Percentiles rank a stretch among this genome's conserved stretches.
Conservation (phyloP, 1,139 yeast genomes). For the Lodderomyces beijingensis region DNA sequence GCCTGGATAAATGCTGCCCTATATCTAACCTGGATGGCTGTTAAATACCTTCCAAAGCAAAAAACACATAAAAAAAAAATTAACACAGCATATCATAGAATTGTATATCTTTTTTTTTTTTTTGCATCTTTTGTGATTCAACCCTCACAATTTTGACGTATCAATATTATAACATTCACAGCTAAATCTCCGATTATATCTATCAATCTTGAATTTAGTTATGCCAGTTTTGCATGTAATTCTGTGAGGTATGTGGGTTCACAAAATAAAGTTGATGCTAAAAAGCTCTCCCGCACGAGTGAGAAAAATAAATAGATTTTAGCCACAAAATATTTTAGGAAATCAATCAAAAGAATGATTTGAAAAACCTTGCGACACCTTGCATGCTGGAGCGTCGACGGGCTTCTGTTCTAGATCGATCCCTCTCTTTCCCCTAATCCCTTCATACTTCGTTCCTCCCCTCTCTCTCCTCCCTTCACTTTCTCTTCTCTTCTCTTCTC, state of each 20-base stretch:
- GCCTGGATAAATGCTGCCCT: no score
- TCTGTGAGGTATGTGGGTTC: no score
- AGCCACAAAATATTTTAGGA: slow-evolving; percentile 1
- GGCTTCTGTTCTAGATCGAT: slow-evolving; percentile 4
- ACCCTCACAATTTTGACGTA: no score
- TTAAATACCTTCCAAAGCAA: neutral
- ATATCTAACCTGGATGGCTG: neutral
- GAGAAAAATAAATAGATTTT: neutral
- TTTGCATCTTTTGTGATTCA: no score
- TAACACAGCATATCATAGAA: neutral
- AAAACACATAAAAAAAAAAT: neutral
- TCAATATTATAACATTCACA: no score
- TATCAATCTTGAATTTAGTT: slow-evolving; percentile 4
- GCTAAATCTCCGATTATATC: no score
- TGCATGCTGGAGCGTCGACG: slow-evolving; percentile 4
- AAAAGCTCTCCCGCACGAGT: no score
- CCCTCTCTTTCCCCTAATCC: no score
- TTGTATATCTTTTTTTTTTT: no score
- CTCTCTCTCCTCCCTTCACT: no score
- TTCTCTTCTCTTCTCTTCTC: no score
- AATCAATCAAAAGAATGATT: neutral
- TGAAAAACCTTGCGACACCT: slow-evolving; percentile 1
- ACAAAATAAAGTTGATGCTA: neutral
- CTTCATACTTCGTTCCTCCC: neutral
- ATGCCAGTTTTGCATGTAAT: slow-evolving; percentile 1